Evolutionary conservation across 257 asterid genomes (phyloP).

Genomic region (Catharanthus roseus): DNA sequence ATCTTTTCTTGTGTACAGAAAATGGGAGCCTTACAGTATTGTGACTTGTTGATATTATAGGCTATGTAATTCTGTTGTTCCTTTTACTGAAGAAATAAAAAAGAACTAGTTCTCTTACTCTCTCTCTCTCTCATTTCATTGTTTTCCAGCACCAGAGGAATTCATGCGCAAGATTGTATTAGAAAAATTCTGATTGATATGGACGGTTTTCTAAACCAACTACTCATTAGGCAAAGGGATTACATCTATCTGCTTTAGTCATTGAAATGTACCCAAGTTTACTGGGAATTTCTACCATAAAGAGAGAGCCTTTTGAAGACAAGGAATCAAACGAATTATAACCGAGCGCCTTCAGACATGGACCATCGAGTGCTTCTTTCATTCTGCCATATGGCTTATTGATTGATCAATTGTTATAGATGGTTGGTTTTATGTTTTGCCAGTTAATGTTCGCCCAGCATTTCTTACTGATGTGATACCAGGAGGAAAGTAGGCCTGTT

Average conservation of each 20-base stretch:
- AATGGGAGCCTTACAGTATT: neutral
- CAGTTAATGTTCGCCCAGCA: no score
- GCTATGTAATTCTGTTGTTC: neutral
- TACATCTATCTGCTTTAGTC: neutral
- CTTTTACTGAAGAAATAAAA: neutral
- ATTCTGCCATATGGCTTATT: no score
- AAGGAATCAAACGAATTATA: neutral
- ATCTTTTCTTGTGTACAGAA: neutral
- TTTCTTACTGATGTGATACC: no score
- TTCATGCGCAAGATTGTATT: slow-evolving; percentile 65
- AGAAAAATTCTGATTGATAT: slow-evolving; percentile 43
- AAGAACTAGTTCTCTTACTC: neutral
- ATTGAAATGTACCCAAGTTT: neutral
- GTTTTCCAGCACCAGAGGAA: slow-evolving; percentile 59
- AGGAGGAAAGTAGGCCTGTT: no score
- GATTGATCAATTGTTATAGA: neutral
- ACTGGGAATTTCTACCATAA: neutral
- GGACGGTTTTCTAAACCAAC: neutral
- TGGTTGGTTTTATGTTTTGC: neutral
- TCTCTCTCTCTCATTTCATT: neutral
- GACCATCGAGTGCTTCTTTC: no score
- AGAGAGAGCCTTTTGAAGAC: neutral
- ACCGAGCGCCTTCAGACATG: neutral
- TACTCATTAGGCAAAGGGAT: neutral
- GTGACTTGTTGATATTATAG: neutral